phyloP scores from a whole-genome alignment of 2,329 filamentous ascomycete genomes.

The Nigrospora osmanthi region DNA sequence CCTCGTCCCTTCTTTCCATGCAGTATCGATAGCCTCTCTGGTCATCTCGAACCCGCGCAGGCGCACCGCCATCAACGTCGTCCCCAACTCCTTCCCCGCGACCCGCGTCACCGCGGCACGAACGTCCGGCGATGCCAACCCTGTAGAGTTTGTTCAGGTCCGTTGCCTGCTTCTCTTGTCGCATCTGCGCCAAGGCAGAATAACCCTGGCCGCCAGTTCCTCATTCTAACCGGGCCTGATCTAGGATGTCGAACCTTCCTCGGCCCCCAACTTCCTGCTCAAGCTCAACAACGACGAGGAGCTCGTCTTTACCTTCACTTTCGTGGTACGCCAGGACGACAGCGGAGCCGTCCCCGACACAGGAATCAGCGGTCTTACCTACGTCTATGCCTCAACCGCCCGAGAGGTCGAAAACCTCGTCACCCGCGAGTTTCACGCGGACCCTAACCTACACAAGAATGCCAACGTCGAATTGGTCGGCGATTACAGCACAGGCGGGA shows the following conservation, averaged over 20 bases:
- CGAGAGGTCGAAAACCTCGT: conserved; percentile 90
- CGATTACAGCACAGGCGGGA: conserved; percentile 80
- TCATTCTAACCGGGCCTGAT: conserved; percentile 8
- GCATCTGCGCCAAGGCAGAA: conserved; percentile 3
- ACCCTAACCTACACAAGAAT: conserved; percentile 96
- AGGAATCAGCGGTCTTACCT: conserved; percentile 80
- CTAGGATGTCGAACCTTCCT: conserved; percentile 68
- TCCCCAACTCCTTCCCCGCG: conserved; percentile 83
- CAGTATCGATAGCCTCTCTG: conserved; percentile 83
- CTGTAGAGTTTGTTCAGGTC: conserved; percentile 91
- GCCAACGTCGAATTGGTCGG: conserved; percentile 93
- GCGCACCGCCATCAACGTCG: conserved; percentile 67
- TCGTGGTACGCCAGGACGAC: conserved; percentile 60
- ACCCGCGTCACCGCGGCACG: conserved; percentile 67
- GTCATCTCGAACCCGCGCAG: conserved; percentile 73
- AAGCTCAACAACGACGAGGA: conserved; percentile 89
- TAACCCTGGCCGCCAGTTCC: not conserved
- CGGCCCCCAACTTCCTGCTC: conserved; percentile 68
- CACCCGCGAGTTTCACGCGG: conserved; percentile 90
- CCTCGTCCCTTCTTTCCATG: not conserved
- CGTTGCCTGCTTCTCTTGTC: conserved; percentile 14
- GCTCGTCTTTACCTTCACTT: conserved; percentile 86
- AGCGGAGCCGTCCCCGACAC: conserved; percentile 57
- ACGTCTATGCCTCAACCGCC: conserved; percentile 77
- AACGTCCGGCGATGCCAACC: conserved; percentile 63